A percentile compares a stretch with the other conserved stretches of the same genome.
Evolutionary conservation across 106 monocot species (phyloP).

Genomic region (Dactylorhiza incarnata): DNA sequence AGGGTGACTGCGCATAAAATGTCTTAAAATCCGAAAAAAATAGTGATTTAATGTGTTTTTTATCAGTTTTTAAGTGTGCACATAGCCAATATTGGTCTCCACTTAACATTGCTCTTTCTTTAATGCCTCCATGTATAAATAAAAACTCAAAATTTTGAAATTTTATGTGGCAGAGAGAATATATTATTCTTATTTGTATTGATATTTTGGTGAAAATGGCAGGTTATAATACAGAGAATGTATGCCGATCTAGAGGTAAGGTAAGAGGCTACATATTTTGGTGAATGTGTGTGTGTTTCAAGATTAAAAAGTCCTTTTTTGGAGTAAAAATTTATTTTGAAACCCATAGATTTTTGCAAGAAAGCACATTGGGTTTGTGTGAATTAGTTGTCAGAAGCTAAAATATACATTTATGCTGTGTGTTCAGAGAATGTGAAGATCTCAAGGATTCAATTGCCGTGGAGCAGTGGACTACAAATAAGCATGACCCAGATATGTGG

Average conservation of each 20-base stretch:
- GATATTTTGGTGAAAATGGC: constrained; percentile 11
- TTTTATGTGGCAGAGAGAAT: neutral
- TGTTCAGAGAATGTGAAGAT: constrained; percentile 35
- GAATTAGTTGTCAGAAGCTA: neutral
- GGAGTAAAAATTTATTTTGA: no score
- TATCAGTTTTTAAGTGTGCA: no score
- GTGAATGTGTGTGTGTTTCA: no score
- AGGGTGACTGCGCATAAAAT: no score
- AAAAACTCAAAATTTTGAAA: neutral
- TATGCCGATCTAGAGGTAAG: constrained; percentile 51
- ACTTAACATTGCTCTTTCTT: no score
- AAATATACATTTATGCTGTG: constrained; percentile 3
- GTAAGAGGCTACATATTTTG: constrained; percentile 20
- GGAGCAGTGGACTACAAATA: constrained; percentile 24
- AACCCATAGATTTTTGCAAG: no score
- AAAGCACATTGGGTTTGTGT: neutral
- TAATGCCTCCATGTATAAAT: neutral
- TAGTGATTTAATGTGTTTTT: no score
- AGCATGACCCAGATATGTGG: constrained; percentile 38
- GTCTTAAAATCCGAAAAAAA: no score
- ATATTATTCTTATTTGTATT: neutral
- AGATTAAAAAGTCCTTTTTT: no score
- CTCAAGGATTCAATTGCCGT: constrained; percentile 17
- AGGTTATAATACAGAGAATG: constrained; percentile 82
- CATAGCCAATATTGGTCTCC: no score